Evolutionary conservation across 495 filamentous ascomycete species (phyloP).

Genomic region (Aspergillus nidulans): DNA sequence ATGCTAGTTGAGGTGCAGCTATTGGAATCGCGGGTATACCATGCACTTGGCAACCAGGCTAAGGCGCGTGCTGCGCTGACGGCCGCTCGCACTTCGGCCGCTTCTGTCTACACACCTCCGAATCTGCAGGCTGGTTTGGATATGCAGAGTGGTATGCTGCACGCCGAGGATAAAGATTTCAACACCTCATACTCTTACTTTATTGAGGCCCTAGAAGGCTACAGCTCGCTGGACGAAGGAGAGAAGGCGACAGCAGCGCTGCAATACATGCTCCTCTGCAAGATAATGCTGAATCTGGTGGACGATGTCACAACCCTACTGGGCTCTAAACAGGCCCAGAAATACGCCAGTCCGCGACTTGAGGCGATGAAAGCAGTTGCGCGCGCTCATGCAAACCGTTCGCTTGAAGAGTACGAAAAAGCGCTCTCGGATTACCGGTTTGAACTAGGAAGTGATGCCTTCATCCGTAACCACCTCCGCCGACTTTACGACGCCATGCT

Average conservation of each 20-base stretch:
- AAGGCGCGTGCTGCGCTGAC: conserved; percentile 96
- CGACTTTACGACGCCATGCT: conserved; percentile 96
- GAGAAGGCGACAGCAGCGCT: conserved; percentile 82
- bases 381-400: conserved; percentile 88
- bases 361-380: conserved; percentile 99
- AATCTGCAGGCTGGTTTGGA: conserved; percentile 92
- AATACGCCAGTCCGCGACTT: conserved; percentile 88
- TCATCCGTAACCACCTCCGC: conserved; percentile 92
- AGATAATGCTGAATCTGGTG: conserved; percentile 96
- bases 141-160: conserved; percentile 98
- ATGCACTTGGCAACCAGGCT: conserved; percentile 91
- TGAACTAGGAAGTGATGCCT: conserved; percentile 86
- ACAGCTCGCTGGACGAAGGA: conserved; percentile 85
- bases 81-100: conserved; percentile 87
- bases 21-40: conserved; percentile 93
- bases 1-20: conserved; percentile 98
- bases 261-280: conserved; percentile 99
- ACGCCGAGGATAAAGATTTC: conserved; percentile 98
- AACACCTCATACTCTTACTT: conserved; percentile 98
- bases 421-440: conserved; percentile 83
- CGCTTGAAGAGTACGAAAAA: conserved; percentile 92
- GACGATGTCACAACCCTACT: conserved; percentile 94
- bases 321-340: conserved; percentile 89
- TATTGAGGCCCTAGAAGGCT: conserved; percentile 96
- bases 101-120: conserved; percentile 94